A percentile compares a stretch with the other conserved stretches of the same genome.
Evolutionary conservation across 192 early-diverging fungal species (phyloP).

Genomic region (Coemansia sp.): DNA sequence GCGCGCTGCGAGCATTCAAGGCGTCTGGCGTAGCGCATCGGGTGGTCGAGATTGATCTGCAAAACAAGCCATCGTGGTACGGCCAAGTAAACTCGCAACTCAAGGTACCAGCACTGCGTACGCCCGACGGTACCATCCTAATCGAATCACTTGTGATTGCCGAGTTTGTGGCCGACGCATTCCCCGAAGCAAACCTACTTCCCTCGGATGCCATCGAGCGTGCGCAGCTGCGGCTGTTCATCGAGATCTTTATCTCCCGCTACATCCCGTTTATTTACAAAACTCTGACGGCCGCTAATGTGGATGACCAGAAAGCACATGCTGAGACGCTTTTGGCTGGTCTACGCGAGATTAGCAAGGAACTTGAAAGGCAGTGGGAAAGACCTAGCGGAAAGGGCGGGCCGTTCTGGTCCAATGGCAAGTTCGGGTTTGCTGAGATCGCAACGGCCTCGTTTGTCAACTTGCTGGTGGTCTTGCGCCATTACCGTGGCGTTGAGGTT

Average conservation of each 20-base stretch:
- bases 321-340: conserved; percentile 17
- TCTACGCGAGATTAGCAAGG: conserved; percentile 15
- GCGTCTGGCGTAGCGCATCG: conserved; percentile 59
- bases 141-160: conserved; percentile 69
- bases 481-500: conserved; percentile 28
- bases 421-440: conserved; percentile 33
- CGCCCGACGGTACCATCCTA: conserved; percentile 59
- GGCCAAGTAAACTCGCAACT: conserved; percentile 67
- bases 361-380: conserved; percentile 34
- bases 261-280: conserved; percentile 24
- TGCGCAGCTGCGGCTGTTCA: conserved; percentile 49
- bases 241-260: conserved; percentile 23
- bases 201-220: conserved; percentile 28
- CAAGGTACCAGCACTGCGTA: conserved; percentile 67
- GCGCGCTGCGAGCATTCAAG: conserved; percentile 64
- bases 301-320: conserved; percentile 23
- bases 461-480: conserved; percentile 9
- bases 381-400: conserved; percentile 32
- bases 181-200: conserved; percentile 56
- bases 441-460: conserved; percentile 21
- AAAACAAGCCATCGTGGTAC: conserved; percentile 67
- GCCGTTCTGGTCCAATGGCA: conserved; percentile 30
- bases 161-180: conserved; percentile 67
- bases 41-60: conserved; percentile 65
- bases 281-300: conserved; percentile 3